Evolutionary conservation across 305 asterid genomes (phyloP), one percentile per base, ranked within the genome.

Genomic region (Solanum hybrid): DNA sequence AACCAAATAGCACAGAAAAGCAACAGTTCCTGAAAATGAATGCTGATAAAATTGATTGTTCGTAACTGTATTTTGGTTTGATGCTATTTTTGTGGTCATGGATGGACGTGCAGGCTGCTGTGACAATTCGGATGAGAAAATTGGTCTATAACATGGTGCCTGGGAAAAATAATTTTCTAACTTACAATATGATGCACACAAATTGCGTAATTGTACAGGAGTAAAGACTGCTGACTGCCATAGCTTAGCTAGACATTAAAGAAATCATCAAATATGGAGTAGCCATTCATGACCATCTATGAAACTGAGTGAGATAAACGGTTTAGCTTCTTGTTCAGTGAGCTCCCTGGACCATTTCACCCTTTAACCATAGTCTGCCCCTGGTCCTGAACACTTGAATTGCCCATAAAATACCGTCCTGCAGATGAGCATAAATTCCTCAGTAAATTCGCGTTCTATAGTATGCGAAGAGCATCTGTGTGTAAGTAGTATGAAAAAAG

Each of bases 331-430:
- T 89, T 94, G 90, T 56, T 91, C 90, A 31, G 98, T 94, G 66
- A 97, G 98, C 93, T 96, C 98, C 91, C 98, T 95, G 13, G 98
- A 94, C 98, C 98, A 97, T 71, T 94, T 84, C 66, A 96, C 98
- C 90, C 99, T 92, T 13, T 96, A 98, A 88, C 95, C 96, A 24
- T 73, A 88, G 4, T 89, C 90, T 1, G 99, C 96, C 88, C 98
- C 98, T 17, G 98, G 98, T 22, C 99, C 98, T 15, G 95, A 95
- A 72, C 98, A 95, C 95, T 95, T 94, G 93, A 94, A 97, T 88
- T 96, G 97, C 89, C 98, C 98, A 75, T 90, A 97, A 89, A 93
- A 96, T 45, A 97, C 99, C 1, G 98, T 97, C 98, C 99, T 95
- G 92, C 82, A 42, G 31, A 11, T 29, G 10, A 40, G 60, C 9